Conservation (phyloP, 768 basidiomycete genomes). For the Leucocoprinus leucothites region DNA sequence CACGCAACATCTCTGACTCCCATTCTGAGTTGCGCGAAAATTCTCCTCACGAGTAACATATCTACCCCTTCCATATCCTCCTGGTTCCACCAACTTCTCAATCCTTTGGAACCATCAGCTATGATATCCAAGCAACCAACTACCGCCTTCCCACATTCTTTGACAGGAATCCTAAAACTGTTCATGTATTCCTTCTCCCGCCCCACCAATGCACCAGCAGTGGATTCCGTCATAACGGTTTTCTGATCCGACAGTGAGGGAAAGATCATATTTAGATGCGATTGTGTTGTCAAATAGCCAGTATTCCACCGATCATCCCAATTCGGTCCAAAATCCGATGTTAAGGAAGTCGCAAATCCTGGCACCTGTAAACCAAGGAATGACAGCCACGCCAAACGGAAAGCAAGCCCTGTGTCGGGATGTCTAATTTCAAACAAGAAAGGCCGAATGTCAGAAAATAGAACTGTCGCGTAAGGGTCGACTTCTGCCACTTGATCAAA, state of each 20-base stretch:
- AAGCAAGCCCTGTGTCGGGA: constrained; percentile 43
- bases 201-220: constrained; percentile 66
- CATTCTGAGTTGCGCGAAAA: constrained; percentile 57
- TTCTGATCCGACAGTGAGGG: constrained; percentile 32
- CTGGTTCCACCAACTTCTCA: constrained; percentile 35
- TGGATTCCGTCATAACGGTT: constrained; percentile 50
- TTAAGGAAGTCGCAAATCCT: constrained; percentile 48
- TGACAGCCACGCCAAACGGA: constrained; percentile 70
- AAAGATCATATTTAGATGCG: constrained; percentile 51
- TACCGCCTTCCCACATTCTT: constrained; percentile 57
- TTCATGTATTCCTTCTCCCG: constrained; percentile 57
- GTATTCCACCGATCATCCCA: constrained; percentile 72
- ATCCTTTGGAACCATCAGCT: constrained; percentile 22
- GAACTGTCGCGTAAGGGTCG: constrained; percentile 72
- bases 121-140: constrained; percentile 51
- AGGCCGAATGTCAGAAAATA: constrained; percentile 70
- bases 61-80: constrained; percentile 53
- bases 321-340: constrained; percentile 26
- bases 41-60: constrained; percentile 43
- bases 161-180: constrained; percentile 60
- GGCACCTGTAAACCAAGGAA: constrained; percentile 71
- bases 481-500: constrained; percentile 41
- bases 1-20: constrained; percentile 53
- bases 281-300: constrained; percentile 40
- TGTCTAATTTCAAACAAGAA: constrained; percentile 49